phyloP scores from a whole-genome alignment of 139 green algal genomes.

The Medakamo hakoo region DNA sequence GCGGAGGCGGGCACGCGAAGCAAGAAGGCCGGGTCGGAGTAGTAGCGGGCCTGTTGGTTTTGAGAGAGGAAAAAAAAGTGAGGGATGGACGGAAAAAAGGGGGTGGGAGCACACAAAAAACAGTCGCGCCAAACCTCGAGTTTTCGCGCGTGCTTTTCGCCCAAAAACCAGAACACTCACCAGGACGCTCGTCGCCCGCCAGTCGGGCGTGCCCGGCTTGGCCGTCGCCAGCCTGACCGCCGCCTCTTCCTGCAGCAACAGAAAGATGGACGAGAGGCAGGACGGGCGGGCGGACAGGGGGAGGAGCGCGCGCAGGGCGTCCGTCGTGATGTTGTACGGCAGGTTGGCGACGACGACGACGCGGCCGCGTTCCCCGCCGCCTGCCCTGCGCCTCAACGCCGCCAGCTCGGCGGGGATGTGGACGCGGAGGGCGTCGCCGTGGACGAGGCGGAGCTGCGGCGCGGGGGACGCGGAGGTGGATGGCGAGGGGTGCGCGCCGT shows the following conservation, averaged over 20 bases:
- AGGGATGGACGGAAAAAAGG: too few species aligned
- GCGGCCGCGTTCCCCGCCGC: slow-evolving; percentile 1
- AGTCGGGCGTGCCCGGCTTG: slow-evolving; percentile 36
- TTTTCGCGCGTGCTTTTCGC: too few species aligned
- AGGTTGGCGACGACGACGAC: slow-evolving; percentile 86
- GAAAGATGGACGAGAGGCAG: slow-evolving; percentile 61
- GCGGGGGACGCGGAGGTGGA: too few species aligned
- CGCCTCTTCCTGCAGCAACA: slow-evolving; percentile 50
- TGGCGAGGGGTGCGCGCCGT: too few species aligned
- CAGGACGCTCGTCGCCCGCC: slow-evolving; percentile 64
- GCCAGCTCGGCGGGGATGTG: slow-evolving; percentile 20
- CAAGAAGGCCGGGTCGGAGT: slow-evolving; percentile 46
- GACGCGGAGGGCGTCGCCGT: slow-evolving; percentile 48
- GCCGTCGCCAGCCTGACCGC: slow-evolving; percentile 32
- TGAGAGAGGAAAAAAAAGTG: too few species aligned
- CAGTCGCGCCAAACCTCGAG: too few species aligned
- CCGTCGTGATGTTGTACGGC: slow-evolving; percentile 95
- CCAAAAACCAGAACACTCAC: too few species aligned
- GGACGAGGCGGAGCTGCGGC: slow-evolving; percentile 28
- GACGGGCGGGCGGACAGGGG: slow-evolving; percentile 49
- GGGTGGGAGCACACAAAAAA: too few species aligned
- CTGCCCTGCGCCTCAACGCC: slow-evolving; percentile 7
- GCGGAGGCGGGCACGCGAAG: neutral
- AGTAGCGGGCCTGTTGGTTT: too few species aligned
- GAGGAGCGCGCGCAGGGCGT: slow-evolving; percentile 62